Conservation (phyloP, 1,284 basidiomycete species). For the Leccinum cinnamomeum region DNA sequence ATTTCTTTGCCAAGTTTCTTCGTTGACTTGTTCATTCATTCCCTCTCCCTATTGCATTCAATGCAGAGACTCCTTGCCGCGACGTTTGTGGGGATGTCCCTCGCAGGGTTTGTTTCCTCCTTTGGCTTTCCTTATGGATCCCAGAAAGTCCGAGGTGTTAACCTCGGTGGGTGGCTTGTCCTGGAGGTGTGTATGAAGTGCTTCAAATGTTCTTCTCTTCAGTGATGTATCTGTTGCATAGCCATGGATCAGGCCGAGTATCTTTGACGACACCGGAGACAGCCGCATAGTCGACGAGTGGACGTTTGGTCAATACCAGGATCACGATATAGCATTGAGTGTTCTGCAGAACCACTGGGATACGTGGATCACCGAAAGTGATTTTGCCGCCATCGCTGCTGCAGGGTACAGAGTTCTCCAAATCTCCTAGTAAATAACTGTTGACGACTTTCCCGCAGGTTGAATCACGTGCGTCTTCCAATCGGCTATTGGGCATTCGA, state of each 20-base stretch:
- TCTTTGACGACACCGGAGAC: conserved; percentile 82
- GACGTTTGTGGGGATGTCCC: conserved; percentile 19
- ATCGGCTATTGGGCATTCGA: conserved; percentile 95
- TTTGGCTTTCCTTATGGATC: conserved; percentile 51
- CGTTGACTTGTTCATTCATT: neutral
- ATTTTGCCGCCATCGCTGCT: conserved; percentile 71
- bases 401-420: conserved; percentile 55
- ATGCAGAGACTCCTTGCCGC: conserved; percentile 16
- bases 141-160: conserved; percentile 54
- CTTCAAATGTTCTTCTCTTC: neutral
- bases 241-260: conserved; percentile 85
- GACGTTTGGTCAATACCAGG: conserved; percentile 74
- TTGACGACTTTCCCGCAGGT: conserved; percentile 37
- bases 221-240: conserved; percentile 25
- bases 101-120: conserved; percentile 21
- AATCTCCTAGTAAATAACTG: neutral
- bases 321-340: conserved; percentile 45
- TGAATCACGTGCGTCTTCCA: conserved; percentile 86
- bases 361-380: conserved; percentile 77
- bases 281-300: conserved; percentile 69
- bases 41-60: conserved; percentile 1
- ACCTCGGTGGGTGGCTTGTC: conserved; percentile 74
- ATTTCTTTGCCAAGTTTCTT: neutral
- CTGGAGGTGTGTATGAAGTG: conserved; percentile 52
- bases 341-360: conserved; percentile 72